These are phyloP conservation scores for Silene uniflora DNA, from an alignment of 148 eudicot genomes.

Conservation along the genomic window DNA sequence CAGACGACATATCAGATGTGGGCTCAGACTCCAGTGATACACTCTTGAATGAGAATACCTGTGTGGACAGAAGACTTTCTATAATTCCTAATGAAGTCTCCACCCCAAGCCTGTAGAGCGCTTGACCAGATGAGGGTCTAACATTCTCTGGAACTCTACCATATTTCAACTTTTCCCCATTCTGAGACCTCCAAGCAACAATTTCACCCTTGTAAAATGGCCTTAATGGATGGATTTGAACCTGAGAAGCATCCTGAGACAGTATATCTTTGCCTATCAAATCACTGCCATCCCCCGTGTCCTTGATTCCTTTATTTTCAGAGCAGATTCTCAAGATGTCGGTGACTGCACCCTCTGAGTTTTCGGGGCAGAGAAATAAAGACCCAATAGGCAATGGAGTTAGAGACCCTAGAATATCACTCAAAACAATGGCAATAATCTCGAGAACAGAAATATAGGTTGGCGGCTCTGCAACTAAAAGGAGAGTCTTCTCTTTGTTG, in stretches of 20 bases:
- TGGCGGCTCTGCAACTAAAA: slow-evolving; percentile 86
- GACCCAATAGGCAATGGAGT: slow-evolving; percentile 68
- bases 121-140: slow-evolving; percentile 91
- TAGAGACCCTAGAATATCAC: slow-evolving; percentile 68
- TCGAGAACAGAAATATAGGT: slow-evolving; percentile 68
- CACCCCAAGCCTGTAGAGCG: slow-evolving; percentile 78
- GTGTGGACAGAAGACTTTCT: slow-evolving; percentile 76
- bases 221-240: slow-evolving; percentile 94
- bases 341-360: slow-evolving; percentile 59
- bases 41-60: slow-evolving; percentile 85
- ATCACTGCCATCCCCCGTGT: slow-evolving; percentile 37
- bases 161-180: slow-evolving; percentile 91
- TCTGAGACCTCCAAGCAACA: slow-evolving; percentile 91
- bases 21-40: slow-evolving; percentile 50
- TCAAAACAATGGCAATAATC: slow-evolving; percentile 64
- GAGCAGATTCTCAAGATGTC: slow-evolving; percentile 65
- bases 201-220: slow-evolving; percentile 93
- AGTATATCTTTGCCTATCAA: slow-evolving; percentile 68
- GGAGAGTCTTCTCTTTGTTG: slow-evolving; percentile 41
- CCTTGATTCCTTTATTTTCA: slow-evolving; percentile 23
- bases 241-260: slow-evolving; percentile 83
- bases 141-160: slow-evolving; percentile 89
- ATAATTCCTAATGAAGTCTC: slow-evolving; percentile 61
- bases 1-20: slow-evolving; percentile 38
- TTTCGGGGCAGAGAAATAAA: slow-evolving; percentile 74